Conservation (phyloP, 2,329 filamentous ascomycete species). For the Colletotrichum sp. region DNA sequence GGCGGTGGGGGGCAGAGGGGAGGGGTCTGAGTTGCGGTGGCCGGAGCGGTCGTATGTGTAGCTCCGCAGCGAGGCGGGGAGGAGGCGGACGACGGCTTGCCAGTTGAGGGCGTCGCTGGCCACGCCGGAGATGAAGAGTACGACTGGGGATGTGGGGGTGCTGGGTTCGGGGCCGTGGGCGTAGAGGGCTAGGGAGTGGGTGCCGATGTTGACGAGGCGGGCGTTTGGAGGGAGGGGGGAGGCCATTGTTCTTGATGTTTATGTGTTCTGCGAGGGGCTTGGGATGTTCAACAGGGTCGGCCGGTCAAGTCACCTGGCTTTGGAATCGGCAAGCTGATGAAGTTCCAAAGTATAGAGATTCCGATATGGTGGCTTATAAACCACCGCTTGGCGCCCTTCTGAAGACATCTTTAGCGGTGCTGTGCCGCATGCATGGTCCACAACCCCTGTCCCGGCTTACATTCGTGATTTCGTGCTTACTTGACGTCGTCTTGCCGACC, state of each 20-base stretch:
- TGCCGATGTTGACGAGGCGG: conserved; percentile 7
- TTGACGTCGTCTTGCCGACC: accelerated
- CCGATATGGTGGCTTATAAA: not conserved
- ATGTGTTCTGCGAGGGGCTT: not conserved
- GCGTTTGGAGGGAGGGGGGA: not conserved
- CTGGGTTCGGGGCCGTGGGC: not conserved
- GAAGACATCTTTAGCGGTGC: not conserved
- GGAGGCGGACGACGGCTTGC: not conserved
- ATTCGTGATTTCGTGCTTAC: not conserved
- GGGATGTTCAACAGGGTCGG: not conserved
- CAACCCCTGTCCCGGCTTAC: not conserved
- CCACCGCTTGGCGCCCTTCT: not conserved
- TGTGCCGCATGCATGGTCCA: not conserved
- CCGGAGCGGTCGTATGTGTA: conserved; percentile 5
- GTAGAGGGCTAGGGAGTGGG: conserved; percentile 3
- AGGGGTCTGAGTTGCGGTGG: not conserved
- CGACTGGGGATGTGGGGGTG: not conserved
- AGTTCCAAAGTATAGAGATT: not conserved
- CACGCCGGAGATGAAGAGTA: not conserved
- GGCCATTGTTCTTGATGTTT: not conserved
- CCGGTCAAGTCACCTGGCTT: not conserved
- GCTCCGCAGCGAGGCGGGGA: not conserved
- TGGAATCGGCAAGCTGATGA: not conserved
- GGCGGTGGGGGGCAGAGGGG: not conserved
- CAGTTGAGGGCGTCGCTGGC: conserved; percentile 10